phyloP scores from a whole-genome alignment of 306 rosid genomes.

The Prunus armeniaca region DNA sequence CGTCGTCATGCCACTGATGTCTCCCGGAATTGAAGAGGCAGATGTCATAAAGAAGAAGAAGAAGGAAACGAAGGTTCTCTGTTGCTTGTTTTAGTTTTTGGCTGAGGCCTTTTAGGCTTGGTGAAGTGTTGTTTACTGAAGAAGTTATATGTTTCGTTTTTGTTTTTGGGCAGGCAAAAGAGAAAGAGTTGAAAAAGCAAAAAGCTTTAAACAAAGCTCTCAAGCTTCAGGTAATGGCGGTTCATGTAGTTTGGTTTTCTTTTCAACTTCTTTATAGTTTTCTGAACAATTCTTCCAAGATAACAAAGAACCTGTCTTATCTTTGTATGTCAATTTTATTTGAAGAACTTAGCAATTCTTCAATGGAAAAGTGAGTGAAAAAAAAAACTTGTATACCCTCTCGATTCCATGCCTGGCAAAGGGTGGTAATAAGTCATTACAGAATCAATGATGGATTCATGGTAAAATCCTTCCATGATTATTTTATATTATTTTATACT shows the following conservation, averaged over 20 bases:
- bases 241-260: not conserved
- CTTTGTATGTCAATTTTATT: too few species aligned
- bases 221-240: conserved; percentile 56
- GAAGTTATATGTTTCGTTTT: not conserved
- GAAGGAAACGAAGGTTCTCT: not conserved
- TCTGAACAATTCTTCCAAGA: too few species aligned
- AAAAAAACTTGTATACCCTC: too few species aligned
- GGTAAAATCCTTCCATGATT: too few species aligned
- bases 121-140: not conserved
- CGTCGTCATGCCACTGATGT: not conserved
- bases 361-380: too few species aligned
- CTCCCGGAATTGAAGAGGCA: not conserved
- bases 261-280: too few species aligned
- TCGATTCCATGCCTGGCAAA: too few species aligned
- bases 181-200: conserved; percentile 81
- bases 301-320: too few species aligned
- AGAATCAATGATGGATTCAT: too few species aligned
- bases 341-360: too few species aligned
- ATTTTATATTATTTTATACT: too few species aligned
- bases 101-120: not conserved
- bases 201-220: conserved; percentile 75
- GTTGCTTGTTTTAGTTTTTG: not conserved
- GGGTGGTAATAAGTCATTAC: too few species aligned
- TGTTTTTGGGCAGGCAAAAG: conserved; percentile 66
- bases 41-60: not conserved